A percentile compares a stretch with the other conserved stretches of the same genome.
phyloP scores from a whole-genome alignment of 257 asterid genomes.

The Verbena officinalis region DNA sequence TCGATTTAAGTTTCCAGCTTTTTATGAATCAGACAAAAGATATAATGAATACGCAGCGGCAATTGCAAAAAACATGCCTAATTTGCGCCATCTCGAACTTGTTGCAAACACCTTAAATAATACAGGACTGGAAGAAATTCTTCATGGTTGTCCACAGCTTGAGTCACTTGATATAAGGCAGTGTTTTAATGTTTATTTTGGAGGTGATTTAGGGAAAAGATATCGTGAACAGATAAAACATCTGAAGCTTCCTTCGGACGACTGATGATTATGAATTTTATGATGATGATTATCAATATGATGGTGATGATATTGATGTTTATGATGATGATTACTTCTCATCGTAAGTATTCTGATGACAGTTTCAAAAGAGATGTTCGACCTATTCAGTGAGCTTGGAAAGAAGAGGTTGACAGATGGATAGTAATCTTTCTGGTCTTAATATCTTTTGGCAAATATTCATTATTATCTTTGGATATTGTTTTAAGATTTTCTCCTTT shows the following conservation, averaged over 20 bases:
- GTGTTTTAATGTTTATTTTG: slow-evolving; percentile 38
- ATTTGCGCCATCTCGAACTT: slow-evolving; percentile 42
- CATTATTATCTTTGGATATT: too few relatives aligned
- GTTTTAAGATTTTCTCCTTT: not conserved
- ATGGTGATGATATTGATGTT: too few relatives aligned
- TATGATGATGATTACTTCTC: too few relatives aligned
- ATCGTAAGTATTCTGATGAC: too few relatives aligned
- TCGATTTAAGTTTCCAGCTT: not conserved
- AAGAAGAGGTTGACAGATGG: not conserved
- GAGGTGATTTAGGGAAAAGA: slow-evolving; percentile 41
- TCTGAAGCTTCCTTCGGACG: slow-evolving; percentile 37
- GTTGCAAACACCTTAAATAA: slow-evolving; percentile 35
- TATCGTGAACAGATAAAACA: slow-evolving; percentile 39
- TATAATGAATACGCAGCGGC: slow-evolving; percentile 39
- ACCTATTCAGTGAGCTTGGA: slow-evolving; percentile 23
- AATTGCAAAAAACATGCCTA: slow-evolving; percentile 49
- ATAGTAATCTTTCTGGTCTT: too few relatives aligned
- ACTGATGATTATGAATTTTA: too few relatives aligned
- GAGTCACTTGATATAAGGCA: slow-evolving; percentile 53
- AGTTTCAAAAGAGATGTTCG: too few relatives aligned
- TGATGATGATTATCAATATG: too few relatives aligned
- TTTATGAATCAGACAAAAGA: not conserved
- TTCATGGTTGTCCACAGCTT: slow-evolving; percentile 52
- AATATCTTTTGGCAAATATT: too few relatives aligned
- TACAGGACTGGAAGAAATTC: slow-evolving; percentile 42